These are phyloP conservation scores for Boletus huronensis DNA, from an alignment of 768 basidiomycete genomes.

Conservation along the genomic window DNA sequence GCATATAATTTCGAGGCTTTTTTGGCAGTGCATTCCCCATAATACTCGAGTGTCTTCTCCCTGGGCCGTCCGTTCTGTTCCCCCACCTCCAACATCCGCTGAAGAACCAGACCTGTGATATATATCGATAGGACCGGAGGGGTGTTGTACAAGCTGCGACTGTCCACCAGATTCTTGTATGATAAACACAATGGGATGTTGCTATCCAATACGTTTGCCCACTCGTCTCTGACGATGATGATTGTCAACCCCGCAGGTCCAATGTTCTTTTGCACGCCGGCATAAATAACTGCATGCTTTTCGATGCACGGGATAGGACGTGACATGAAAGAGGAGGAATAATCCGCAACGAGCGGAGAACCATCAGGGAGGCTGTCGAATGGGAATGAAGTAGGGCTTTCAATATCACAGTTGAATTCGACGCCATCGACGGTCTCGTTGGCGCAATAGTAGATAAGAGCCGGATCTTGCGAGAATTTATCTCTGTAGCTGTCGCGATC, in stretches of 20 bases:
- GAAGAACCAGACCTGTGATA: slow-evolving; percentile 81
- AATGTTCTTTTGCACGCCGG: slow-evolving; percentile 97
- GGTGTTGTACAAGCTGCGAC: slow-evolving; percentile 84
- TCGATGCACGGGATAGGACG: slow-evolving; percentile 84
- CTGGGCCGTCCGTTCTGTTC: slow-evolving; percentile 12
- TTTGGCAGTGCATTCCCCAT: slow-evolving; percentile 59
- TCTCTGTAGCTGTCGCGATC: slow-evolving; percentile 58
- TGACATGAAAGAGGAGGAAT: slow-evolving; percentile 96
- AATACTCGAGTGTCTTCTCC: slow-evolving; percentile 63
- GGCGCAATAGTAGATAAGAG: slow-evolving; percentile 96
- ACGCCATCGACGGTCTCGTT: slow-evolving; percentile 98
- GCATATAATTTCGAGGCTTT: slow-evolving; percentile 80
- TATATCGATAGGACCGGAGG: slow-evolving; percentile 91
- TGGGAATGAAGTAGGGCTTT: slow-evolving; percentile 68
- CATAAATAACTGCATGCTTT: slow-evolving; percentile 92
- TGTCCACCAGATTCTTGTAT: slow-evolving; percentile 80
- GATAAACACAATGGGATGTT: slow-evolving; percentile 77
- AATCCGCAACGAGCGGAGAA: slow-evolving; percentile 87
- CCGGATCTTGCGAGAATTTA: slow-evolving; percentile 73
- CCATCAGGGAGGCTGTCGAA: slow-evolving; percentile 64
- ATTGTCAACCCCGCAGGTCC: slow-evolving; percentile 93
- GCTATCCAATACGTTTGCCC: slow-evolving; percentile 64
- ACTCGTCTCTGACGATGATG: slow-evolving; percentile 92
- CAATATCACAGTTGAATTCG: slow-evolving; percentile 67
- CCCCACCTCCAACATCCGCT: slow-evolving; percentile 49